These are phyloP conservation scores for Ganoderma meredithae DNA, from an alignment of 1,284 basidiomycete species.

Conservation along the genomic window DNA sequence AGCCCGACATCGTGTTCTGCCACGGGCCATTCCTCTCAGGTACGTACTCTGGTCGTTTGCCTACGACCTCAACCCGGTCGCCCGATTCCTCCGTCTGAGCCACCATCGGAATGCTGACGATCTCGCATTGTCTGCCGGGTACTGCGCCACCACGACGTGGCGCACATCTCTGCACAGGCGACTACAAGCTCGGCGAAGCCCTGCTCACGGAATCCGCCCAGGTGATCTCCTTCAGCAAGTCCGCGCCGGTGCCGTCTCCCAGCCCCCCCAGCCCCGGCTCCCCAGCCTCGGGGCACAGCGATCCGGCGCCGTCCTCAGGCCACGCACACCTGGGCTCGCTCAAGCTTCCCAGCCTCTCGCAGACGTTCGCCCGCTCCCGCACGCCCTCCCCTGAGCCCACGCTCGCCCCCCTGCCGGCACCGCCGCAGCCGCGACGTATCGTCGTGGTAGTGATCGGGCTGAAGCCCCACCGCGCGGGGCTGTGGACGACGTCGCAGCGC, in stretches of 20 bases:
- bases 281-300: background rate
- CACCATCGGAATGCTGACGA: slow-evolving; percentile 5
- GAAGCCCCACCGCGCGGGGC: slow-evolving; percentile 59
- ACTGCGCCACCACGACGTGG: background rate
- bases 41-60: slow-evolving; percentile 31
- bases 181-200: slow-evolving; percentile 66
- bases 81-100: background rate
- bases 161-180: slow-evolving; percentile 48
- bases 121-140: background rate
- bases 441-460: slow-evolving; percentile 62
- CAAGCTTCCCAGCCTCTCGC: slow-evolving; percentile 43
- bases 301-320: slow-evolving; percentile 23
- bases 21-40: slow-evolving; percentile 69
- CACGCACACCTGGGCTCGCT: slow-evolving; percentile 21
- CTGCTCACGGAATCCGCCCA: slow-evolving; percentile 61
- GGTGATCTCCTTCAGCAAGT: slow-evolving; percentile 55
- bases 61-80: slow-evolving; percentile 2
- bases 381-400: slow-evolving; percentile 58
- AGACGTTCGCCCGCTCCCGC: slow-evolving; percentile 53
- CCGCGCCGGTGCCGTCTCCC: slow-evolving; percentile 33
- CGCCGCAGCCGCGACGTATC: slow-evolving; percentile 58
- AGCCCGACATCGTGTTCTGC: slow-evolving; percentile 71
- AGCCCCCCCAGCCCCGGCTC: background rate
- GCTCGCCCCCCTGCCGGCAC: slow-evolving; percentile 50
- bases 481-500: slow-evolving; percentile 66